Base-by-base conservation (phyloP, 2,329 filamentous ascomycete species). In the Boeremia lycopersici region DNA sequence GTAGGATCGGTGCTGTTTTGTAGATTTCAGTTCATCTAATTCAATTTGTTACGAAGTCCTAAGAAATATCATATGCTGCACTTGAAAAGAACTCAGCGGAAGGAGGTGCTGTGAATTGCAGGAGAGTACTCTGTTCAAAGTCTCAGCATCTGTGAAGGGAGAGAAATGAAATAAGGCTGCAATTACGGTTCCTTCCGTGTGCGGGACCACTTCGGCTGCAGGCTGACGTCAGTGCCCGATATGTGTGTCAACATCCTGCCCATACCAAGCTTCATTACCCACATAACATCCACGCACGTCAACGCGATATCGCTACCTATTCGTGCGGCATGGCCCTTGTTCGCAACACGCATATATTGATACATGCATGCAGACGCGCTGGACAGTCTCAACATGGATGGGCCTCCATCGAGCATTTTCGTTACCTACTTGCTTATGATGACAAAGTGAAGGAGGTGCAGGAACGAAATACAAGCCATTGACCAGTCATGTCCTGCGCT, bases 171-270 rank as follows among this genome's bases (percentile, higher is more conserved):
- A 36, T 48, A 39, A 2, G 17, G 10, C 9, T 15, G 36, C n/a
- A 41, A 47, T 33, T 35, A 50, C 52, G 46, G 52, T 35, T 55
- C 46, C 52, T 50, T 50, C 52, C 47, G 46, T 26, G 26, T 42
- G 13, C n/a, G 40, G 46, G 28, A 6, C 17, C 6, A 47, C 15
- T 26, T 50, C 41, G 46, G 41, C 36, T 38, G 35, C 25, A 19
- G 4, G 25, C 17, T 49, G 52, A 49, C 46, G 46, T 49, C 35
- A 55, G 11, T 11, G n/a, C 11, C n/a, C 6, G 11, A 23, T n/a
- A 34, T 19, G 7, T 12, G 34, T 53, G 49, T 53, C 49, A 53
- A 47, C 12, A 54, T 44, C 25, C 26, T 31, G 31, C 6, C 19
- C n/a, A 13, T n/a, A 38, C 44, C 26, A 53, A 47, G 50, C 51